These are phyloP conservation scores for Penstemon davidsonii DNA, from an alignment of 257 asterid species.

Conservation along the genomic window DNA sequence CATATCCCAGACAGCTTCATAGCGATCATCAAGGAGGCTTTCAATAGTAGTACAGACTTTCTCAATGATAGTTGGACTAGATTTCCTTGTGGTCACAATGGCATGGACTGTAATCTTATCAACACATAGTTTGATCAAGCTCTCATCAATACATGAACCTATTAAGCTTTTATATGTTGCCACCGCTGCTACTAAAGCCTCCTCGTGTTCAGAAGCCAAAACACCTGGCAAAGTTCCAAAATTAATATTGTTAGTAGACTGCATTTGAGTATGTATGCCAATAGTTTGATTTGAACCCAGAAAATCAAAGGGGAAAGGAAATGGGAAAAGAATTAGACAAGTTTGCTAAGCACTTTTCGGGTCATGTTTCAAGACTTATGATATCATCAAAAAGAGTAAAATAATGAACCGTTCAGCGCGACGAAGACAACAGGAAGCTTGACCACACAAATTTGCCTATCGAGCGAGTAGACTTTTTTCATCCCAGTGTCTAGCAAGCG, in stretches of 20 bases:
- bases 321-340: background rate
- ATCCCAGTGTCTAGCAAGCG: conserved; percentile 87
- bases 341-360: background rate
- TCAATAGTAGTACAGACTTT: conserved; percentile 77
- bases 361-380: background rate
- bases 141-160: conserved; percentile 70
- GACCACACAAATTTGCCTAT: conserved; percentile 70
- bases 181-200: conserved; percentile 69
- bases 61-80: conserved; percentile 74
- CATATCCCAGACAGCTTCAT: conserved; percentile 76
- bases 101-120: conserved; percentile 46
- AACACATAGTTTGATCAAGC: conserved; percentile 72
- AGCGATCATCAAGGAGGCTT: conserved; percentile 78
- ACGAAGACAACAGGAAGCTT: conserved; percentile 79
- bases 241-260: conserved; percentile 17
- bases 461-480: conserved; percentile 60
- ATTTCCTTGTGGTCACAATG: conserved; percentile 47
- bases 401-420: conserved; percentile 62
- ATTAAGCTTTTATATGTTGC: conserved; percentile 76
- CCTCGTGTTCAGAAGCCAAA: conserved; percentile 88
- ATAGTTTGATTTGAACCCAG: background rate
- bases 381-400: conserved; percentile 5
- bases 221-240: conserved; percentile 51
- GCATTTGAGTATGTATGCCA: conserved; percentile 1
- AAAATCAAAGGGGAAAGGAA: background rate